A percentile compares a stretch with the other conserved stretches of the same genome.
Evolutionary conservation across 1,284 basidiomycete genomes (phyloP).

Genomic region (Pseudozyma thailandica): DNA sequence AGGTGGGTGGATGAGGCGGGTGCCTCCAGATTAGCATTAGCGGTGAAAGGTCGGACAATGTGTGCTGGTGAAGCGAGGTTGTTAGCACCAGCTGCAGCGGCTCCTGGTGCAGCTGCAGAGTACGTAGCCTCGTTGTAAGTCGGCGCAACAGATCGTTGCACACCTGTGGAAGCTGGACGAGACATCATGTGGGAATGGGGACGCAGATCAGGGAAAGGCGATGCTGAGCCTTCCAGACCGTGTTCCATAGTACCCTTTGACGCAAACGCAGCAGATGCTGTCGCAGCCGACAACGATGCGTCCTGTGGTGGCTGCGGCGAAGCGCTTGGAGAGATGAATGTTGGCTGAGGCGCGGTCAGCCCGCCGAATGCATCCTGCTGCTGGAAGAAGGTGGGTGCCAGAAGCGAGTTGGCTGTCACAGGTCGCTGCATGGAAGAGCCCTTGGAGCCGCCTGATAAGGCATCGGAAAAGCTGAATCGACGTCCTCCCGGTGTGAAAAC

Average conservation of each 20-base stretch:
- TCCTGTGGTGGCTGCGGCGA: conserved; percentile 24
- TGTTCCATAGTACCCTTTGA: conserved; percentile 11
- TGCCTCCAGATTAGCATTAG: conserved; percentile 22
- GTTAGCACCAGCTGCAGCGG: neutral
- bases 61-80: conserved; percentile 8
- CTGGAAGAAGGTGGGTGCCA: conserved; percentile 18
- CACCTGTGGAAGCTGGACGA: conserved; percentile 33
- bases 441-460: conserved; percentile 13
- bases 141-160: conserved; percentile 5
- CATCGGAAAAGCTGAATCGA: conserved; percentile 49
- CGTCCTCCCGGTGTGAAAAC: conserved; percentile 36
- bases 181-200: conserved; percentile 5
- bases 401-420: conserved; percentile 23
- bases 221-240: conserved; percentile 1
- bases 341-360: conserved; percentile 4
- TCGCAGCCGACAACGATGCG: conserved; percentile 10
- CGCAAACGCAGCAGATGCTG: conserved; percentile 5
- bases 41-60: conserved; percentile 32
- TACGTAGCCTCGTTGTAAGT: conserved; percentile 14
- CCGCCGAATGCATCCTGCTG: conserved; percentile 13
- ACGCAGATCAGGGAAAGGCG: neutral
- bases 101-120: conserved; percentile 3
- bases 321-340: conserved; percentile 9
- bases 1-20: conserved; percentile 12
- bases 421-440: conserved; percentile 19